Evolutionary conservation across 2,329 filamentous ascomycete species (phyloP).

Genomic region (Plenodomus tracheiphilus): DNA sequence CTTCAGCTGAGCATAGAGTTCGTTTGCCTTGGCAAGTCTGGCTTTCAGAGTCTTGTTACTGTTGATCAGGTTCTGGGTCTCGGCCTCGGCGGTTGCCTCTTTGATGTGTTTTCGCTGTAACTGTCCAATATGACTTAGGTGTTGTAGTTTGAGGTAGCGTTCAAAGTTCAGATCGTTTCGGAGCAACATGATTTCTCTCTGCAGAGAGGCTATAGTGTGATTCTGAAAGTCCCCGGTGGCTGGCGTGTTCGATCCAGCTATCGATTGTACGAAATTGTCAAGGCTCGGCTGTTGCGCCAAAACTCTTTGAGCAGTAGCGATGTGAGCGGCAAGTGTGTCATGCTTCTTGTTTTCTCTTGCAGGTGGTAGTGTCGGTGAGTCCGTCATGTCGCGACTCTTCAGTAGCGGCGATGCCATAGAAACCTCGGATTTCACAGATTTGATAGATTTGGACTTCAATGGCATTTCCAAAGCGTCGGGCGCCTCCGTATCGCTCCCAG

Average conservation of each 20-base stretch:
- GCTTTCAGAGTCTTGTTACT: slow-evolving; percentile 73
- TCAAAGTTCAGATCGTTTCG: slow-evolving; percentile 84
- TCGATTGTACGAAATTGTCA: slow-evolving; percentile 38
- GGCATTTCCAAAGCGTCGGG: slow-evolving; percentile 26
- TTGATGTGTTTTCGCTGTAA: slow-evolving; percentile 73
- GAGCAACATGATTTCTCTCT: slow-evolving; percentile 73
- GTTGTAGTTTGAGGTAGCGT: slow-evolving; percentile 80
- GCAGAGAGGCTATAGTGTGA: slow-evolving; percentile 56
- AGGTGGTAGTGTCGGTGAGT: slow-evolving; percentile 67
- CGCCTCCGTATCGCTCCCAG: slow-evolving; percentile 26
- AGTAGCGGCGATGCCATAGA: slow-evolving; percentile 51
- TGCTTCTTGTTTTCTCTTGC: slow-evolving; percentile 40
- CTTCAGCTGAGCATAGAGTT: slow-evolving; percentile 68
- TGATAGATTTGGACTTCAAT: slow-evolving; percentile 40
- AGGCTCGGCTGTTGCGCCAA: slow-evolving; percentile 34
- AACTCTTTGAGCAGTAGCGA: slow-evolving; percentile 23
- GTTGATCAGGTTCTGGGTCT: slow-evolving; percentile 79
- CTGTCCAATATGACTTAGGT: slow-evolving; percentile 79
- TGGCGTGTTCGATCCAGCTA: slow-evolving; percentile 28
- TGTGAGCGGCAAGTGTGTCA: slow-evolving; percentile 18
- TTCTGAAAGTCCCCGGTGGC: slow-evolving; percentile 35
- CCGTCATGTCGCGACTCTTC: slow-evolving; percentile 49
- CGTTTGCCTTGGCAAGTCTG: slow-evolving; percentile 73
- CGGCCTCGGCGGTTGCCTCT: slow-evolving; percentile 77
- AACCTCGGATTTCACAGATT: slow-evolving; percentile 47